phyloP scores from a whole-genome alignment of 306 rosid species.

The Dalbergia oliveri region DNA sequence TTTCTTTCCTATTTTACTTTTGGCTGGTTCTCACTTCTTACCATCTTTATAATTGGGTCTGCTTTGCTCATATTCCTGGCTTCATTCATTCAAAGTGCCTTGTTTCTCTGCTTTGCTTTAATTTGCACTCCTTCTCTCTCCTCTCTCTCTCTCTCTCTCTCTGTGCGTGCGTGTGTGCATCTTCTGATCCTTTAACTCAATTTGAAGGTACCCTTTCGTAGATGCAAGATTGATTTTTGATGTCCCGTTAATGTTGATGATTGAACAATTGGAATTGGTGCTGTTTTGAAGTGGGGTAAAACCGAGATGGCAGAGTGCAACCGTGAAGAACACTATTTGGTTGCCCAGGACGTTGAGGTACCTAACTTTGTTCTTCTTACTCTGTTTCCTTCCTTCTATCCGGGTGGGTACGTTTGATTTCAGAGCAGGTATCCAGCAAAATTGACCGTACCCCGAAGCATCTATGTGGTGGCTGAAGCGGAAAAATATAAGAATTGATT shows the following conservation, averaged over 20 bases:
- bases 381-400: not conserved
- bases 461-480: no score
- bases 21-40: not conserved
- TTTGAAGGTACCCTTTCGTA: slow-evolving; percentile 19
- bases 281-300: not conserved
- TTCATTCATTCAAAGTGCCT: no score
- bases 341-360: slow-evolving; percentile 61
- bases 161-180: no score
- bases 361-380: not conserved
- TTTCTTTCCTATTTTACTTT: not conserved
- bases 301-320: slow-evolving; percentile 67
- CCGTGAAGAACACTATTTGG: slow-evolving; percentile 50
- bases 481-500: no score
- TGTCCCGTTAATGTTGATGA: not conserved
- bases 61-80: not conserved
- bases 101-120: no score
- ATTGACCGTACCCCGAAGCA: no score
- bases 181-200: not conserved
- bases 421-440: not conserved
- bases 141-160: no score
- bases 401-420: not conserved
- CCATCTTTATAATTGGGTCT: slow-evolving; percentile 1
- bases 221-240: not conserved
- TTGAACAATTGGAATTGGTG: not conserved
- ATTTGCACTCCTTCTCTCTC: no score